These are phyloP conservation scores for Plasmodium fragile DNA, from an alignment of 169 alveolate species.

Conservation along the genomic window DNA sequence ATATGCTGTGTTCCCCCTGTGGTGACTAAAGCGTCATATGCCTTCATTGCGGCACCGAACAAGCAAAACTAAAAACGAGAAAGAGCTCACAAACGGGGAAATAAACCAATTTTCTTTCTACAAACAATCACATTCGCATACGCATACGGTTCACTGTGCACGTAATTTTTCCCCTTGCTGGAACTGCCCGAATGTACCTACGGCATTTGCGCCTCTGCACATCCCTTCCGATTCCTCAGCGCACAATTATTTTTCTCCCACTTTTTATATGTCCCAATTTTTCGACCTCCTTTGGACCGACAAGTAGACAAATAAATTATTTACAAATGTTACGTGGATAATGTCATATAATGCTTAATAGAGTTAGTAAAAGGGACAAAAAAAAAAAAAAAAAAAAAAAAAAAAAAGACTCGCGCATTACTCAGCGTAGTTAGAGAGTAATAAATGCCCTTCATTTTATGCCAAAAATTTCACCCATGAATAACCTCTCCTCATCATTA, in stretches of 20 bases:
- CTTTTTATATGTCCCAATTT: not conserved
- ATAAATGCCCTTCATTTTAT: constrained; percentile 9
- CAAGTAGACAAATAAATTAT: constrained; percentile 5
- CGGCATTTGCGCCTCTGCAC: not conserved
- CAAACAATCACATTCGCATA: not conserved
- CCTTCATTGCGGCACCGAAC: not conserved
- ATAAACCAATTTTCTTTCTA: not conserved
- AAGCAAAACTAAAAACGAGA: not conserved
- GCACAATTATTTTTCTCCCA: not conserved
- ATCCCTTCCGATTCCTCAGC: not conserved
- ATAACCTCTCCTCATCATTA: constrained; percentile 50
- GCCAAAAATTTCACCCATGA: constrained; percentile 34
- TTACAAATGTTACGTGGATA: not conserved
- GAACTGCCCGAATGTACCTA: not conserved
- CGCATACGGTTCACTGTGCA: not conserved
- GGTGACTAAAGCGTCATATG: not conserved
- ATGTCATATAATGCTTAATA: not conserved
- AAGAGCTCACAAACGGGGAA: not conserved
- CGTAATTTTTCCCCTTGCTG: not conserved
- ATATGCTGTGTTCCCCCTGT: not conserved
- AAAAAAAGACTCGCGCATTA: not conserved
- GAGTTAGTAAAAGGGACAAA: not conserved
- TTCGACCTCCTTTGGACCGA: not conserved
- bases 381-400: not conserved
- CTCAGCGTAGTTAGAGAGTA: not conserved